Base-by-base conservation (phyloP, 2,329 filamentous ascomycete genomes). In the Phaeophleospora eucalypticola region DNA sequence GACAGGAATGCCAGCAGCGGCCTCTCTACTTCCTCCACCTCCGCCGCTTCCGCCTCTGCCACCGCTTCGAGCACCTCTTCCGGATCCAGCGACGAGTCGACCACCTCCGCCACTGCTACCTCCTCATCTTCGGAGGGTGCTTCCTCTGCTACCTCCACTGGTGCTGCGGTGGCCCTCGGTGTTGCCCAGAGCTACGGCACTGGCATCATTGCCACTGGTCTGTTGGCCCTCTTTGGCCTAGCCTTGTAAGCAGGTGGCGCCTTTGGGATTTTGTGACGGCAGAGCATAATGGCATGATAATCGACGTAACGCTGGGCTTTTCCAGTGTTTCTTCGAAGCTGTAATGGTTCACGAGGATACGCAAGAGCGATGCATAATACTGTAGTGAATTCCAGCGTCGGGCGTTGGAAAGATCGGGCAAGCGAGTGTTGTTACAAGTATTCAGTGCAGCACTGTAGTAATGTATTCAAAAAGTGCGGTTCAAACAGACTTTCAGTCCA, bases 221-320 rank as follows among this genome's bases (percentile, higher is more conserved):
- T 82, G 52, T 67, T 80, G 47, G 73, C 76, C 41, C 66, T 78
- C 45, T 78, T 83, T 59, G 79, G 78, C 53, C 63, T 82, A 52
- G 69, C 79, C 52, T 65, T 84, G 64, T 84, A 78, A 58, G 37
- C 16, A 17, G 24, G 24, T 29, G 24, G 24, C 24, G 12, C 24
- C 12, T 29, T 29, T 29, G 24, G 24, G 7, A 29, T 14, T 19
- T 32, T 16, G 39, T 33, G 39, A 32, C 12, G 37, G 37, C 37
- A 15, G 19, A 19, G n/a, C 9, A 12, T 21, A 17, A 34, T 34
- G 17, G 24, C 14, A 41, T 12, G 16, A 17, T 8, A 17, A 14
- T 7, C 6, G 7, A 29, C 24, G 24, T 6, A 29, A 6, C 7
- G 7, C 12, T 12, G 24, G 12, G 7, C 24, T 7, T 29, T 29